Evolutionary conservation across 306 rosid species (phyloP).

Genomic region (Urtica urens): DNA sequence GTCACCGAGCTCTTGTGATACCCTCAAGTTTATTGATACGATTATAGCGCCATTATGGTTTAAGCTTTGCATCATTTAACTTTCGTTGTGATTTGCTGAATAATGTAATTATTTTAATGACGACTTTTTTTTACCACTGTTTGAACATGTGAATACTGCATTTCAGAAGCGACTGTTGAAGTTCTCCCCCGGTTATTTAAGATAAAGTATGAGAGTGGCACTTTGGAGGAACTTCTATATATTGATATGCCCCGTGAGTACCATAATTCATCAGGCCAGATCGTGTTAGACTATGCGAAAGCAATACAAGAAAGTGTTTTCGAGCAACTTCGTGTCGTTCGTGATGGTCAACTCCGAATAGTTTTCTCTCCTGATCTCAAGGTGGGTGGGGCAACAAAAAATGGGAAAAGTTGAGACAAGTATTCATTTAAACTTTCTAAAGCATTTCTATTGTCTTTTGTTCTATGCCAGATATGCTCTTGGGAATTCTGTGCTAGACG

Average conservation of each 20-base stretch:
- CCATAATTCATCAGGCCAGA: constrained; percentile 89
- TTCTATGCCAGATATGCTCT: constrained; percentile 67
- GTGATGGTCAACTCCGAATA: constrained; percentile 95
- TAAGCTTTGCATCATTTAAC: not conserved
- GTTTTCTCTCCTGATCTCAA: constrained; percentile 87
- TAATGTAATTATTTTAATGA: not conserved
- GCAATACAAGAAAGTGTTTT: constrained; percentile 98
- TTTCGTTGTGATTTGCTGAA: not conserved
- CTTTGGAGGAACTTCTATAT: constrained; percentile 92
- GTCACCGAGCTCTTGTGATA: no score
- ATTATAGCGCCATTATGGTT: no score
- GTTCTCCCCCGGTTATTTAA: constrained; percentile 97
- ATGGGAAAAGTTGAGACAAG: constrained; percentile 2
- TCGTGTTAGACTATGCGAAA: constrained; percentile 89
- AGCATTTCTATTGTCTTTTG: constrained; percentile 7
- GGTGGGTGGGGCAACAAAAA: constrained; percentile 32
- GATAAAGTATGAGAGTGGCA: constrained; percentile 96
- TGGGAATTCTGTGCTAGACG: constrained; percentile 99
- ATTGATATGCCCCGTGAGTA: constrained; percentile 99
- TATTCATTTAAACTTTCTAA: not conserved
- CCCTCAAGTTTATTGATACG: no score
- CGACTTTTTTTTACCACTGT: constrained; percentile 11
- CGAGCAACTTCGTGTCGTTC: constrained; percentile 98
- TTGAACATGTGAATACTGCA: constrained; percentile 13
- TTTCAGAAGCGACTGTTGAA: constrained; percentile 87